phyloP scores from a whole-genome alignment of 495 filamentous ascomycete species.

The Penicillium arizonense region DNA sequence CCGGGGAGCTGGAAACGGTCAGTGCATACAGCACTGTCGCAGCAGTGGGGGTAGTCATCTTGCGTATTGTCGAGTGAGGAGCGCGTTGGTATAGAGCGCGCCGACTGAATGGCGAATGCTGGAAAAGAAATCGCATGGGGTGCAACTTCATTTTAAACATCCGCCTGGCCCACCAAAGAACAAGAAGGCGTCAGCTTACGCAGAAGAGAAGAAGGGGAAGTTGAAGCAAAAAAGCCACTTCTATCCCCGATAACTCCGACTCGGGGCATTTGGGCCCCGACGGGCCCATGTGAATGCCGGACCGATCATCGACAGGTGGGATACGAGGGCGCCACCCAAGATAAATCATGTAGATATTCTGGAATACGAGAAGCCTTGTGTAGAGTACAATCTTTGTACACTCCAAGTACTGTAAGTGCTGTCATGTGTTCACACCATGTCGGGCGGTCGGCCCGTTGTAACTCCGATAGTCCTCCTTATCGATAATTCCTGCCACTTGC shows the following conservation, averaged over 20 bases:
- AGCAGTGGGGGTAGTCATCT: slow-evolving; percentile 42
- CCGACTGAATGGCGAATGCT: slow-evolving; percentile 15
- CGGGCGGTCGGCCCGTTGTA: slow-evolving; percentile 29
- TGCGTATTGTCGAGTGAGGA: slow-evolving; percentile 23
- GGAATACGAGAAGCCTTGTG: too few species aligned
- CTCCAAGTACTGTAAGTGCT: background rate
- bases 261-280: slow-evolving; percentile 4
- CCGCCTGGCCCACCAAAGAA: background rate
- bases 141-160: slow-evolving; percentile 7
- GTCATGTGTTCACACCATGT: background rate
- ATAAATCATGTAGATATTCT: too few species aligned
- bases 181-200: slow-evolving; percentile 2
- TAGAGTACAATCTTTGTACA: background rate
- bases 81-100: slow-evolving; percentile 6
- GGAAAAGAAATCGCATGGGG: slow-evolving; percentile 33
- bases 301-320: background rate
- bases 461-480: slow-evolving; percentile 31
- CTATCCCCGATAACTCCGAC: slow-evolving; percentile 24
- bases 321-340: too few species aligned
- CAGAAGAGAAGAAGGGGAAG: slow-evolving; percentile 5
- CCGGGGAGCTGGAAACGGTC: slow-evolving; percentile 44
- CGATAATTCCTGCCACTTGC: slow-evolving; percentile 10
- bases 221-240: background rate
- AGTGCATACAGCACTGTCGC: slow-evolving; percentile 53
- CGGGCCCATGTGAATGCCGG: slow-evolving; percentile 9